Base-by-base conservation (phyloP, 1,139 yeast species). In the Zygoascus hellenicus region DNA sequence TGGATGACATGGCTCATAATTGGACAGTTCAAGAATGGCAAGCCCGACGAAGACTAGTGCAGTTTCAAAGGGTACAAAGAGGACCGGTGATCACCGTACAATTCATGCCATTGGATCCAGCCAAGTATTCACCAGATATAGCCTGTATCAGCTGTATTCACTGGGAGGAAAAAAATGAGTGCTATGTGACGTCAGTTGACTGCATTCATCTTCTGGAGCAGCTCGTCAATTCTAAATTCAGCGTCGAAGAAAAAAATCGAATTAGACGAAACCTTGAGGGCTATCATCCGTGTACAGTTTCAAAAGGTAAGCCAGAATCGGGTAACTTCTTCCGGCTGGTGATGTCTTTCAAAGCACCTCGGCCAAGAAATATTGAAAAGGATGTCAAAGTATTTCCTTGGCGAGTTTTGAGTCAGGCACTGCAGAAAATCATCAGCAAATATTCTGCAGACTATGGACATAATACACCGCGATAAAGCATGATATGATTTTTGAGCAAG, bases 351-450 rank as follows among this genome's bases (percentile, higher is more conserved):
- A 77, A 76, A 33, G 74, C 74, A 46, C 89, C 90, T 2, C 71
- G 81, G 54, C 89, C 89, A 3, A 67, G 89, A 38, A 81, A 81
- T 57, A 83, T 83, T 48, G 88, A 81, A 58, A 83, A 83, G 60
- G 86, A 82, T 59, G 77, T 82, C 52, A 82, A 82, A 59, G 88
- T 82, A 3, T 79, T 82, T 57, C 70, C 70, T 33, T 82, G 89
- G 89, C 58, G 65, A 17, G 72, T 74, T 47, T 65, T 82, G 33
- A 72, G 69, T 35, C 69, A 66, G 38, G 89, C 89, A 0, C 61
- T 82, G 45, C 66, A 69, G 37, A 81, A 79, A 58, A 83, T 82
- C n/a, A 70, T 81, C 43, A 70, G 81, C 40, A 82, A 82, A 61
- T 83, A 82, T 58, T 63, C 68, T 7, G 69, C 67, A 3, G 65